These are phyloP conservation scores for Dendrocalamus sinicus DNA, from an alignment of 176 grass and related monocot genomes.

Conservation along the genomic window DNA sequence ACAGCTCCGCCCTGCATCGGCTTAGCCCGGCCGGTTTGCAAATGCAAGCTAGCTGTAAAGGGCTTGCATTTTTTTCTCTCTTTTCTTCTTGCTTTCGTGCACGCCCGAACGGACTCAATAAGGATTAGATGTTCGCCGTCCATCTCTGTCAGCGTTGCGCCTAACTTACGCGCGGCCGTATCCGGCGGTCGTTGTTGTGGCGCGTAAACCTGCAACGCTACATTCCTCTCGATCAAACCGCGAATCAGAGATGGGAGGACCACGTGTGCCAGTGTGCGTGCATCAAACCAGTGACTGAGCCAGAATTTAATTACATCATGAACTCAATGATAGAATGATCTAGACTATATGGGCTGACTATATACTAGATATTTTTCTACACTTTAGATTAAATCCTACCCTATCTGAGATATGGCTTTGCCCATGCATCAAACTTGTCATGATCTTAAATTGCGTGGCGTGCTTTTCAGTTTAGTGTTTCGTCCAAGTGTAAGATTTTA, in stretches of 20 bases:
- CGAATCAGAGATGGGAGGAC: background rate
- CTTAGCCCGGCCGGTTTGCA: no score
- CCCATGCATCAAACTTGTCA: no score
- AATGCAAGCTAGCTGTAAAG: slow-evolving; percentile 25
- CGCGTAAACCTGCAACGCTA: slow-evolving; percentile 20
- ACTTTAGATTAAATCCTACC: no score
- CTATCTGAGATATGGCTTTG: no score
- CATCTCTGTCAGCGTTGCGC: background rate
- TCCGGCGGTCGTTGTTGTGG: slow-evolving; percentile 35
- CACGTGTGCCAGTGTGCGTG: background rate
- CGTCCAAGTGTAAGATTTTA: background rate
- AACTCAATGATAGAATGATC: no score
- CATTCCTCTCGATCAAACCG: background rate
- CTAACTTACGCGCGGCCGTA: background rate
- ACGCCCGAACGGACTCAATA: background rate
- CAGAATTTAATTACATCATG: no score
- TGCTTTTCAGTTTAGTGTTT: background rate
- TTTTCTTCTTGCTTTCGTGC: background rate
- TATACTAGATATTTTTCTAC: no score
- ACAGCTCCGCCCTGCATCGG: background rate
- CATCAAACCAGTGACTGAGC: no score
- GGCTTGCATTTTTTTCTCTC: background rate
- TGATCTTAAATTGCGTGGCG: background rate
- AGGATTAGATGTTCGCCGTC: background rate
- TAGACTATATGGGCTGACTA: no score